Base-by-base conservation (phyloP, 2,329 filamentous ascomycete genomes). In the Hypoxylon sp. region DNA sequence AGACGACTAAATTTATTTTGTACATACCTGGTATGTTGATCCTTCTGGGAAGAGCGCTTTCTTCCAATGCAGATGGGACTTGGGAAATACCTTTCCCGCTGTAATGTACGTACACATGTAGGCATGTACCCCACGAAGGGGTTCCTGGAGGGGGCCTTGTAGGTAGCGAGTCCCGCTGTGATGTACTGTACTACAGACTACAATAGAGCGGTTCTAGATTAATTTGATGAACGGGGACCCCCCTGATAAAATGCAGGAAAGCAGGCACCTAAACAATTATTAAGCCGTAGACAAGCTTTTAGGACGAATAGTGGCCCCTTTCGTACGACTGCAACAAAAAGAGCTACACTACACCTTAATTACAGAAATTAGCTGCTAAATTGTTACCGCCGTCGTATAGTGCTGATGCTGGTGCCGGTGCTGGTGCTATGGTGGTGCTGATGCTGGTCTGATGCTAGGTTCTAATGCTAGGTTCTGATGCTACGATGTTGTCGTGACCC, bases 1-100 rank as follows among this genome's bases (percentile, higher is more conserved):
- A 61, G 53, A 55, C 30, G 60, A 71, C 68, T 68, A 70, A 52
- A 57, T 45, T 46, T 53, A 69, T 56, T 28, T 69, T 58, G 56
- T 53, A 46, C 41, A 9, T 58, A 43, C 48, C 41, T 69, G 30
- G 51, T 5, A 23, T 2, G 23, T 5, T 23, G 23, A 13, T 14
- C 32, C 36, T 34, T 45, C 49, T 38, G 52, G 41, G 28, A 45
- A 52, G 57, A 51, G 28, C 30, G 45, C 21, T 38, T 41, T 59
- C 48, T 52, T 55, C 36, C 28, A 51, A 62, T 52, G 38, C 17
- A 32, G 45, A 58, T 58, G 43, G 23, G 21, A 28, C 28, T 38
- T 66, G 55, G 21, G 50, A 62, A 45, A 38, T 23, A 51, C 25
- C 5, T 38, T 66, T 67, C 34, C 17, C 55, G 57, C 50, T 62